Evolutionary conservation across 2,329 filamentous ascomycete species (phyloP).

Genomic region (Lachnellula arida): DNA sequence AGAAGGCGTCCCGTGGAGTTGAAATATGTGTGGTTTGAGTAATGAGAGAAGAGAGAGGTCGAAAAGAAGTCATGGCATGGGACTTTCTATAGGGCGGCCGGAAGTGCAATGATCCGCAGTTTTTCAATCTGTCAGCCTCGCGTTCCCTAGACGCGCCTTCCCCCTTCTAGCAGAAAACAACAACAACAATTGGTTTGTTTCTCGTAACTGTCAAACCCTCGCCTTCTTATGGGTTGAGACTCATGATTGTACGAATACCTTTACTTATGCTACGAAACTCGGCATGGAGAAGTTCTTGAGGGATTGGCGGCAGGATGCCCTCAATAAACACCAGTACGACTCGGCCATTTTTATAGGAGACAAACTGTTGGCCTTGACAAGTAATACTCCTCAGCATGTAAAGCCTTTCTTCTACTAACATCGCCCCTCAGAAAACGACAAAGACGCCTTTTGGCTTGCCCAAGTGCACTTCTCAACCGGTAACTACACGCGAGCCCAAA

Average conservation of each 20-base stretch:
- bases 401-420: slow-evolving; percentile 1
- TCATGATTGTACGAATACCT: slow-evolving; percentile 1
- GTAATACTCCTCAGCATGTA: slow-evolving; percentile 46
- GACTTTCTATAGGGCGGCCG: background rate
- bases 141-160: slow-evolving; percentile 18
- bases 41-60: background rate
- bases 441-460: slow-evolving; percentile 96
- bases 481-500: slow-evolving; percentile 88
- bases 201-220: background rate
- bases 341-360: slow-evolving; percentile 96
- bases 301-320: slow-evolving; percentile 90
- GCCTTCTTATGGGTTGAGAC: background rate
- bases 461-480: slow-evolving; percentile 95
- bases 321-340: slow-evolving; percentile 95
- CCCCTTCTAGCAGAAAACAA: background rate
- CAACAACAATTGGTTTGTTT: background rate
- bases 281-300: slow-evolving; percentile 88
- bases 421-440: slow-evolving; percentile 68
- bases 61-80: background rate
- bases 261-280: slow-evolving; percentile 4
- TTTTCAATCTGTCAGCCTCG: slow-evolving; percentile 15
- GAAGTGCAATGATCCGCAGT: no score
- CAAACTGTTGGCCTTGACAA: slow-evolving; percentile 90
- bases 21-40: background rate
- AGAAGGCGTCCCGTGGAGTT: background rate